phyloP scores from a whole-genome alignment of 2,329 filamentous ascomycete species.

The Trichoderma asperellum region DNA sequence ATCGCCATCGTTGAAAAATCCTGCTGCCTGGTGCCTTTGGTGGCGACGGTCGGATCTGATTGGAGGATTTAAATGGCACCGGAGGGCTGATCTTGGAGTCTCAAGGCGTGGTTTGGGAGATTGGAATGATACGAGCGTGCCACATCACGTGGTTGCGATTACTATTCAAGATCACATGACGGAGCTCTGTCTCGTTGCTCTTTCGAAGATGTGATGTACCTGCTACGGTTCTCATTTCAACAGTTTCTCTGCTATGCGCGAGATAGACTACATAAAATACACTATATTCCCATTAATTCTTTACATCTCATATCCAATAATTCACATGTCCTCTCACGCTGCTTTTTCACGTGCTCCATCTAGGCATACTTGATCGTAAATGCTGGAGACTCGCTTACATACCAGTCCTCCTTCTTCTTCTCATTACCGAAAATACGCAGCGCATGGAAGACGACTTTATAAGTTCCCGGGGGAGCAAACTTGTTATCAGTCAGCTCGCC shows the following conservation, averaged over 20 bases:
- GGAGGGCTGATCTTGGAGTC: slow-evolving; percentile 11
- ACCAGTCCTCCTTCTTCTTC: slow-evolving; percentile 51
- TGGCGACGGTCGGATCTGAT: slow-evolving; percentile 15
- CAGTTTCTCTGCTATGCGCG: too few species aligned
- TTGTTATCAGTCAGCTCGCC: slow-evolving; percentile 52
- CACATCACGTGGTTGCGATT: slow-evolving; percentile 1
- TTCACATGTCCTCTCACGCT: neutral
- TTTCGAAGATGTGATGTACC: too few species aligned
- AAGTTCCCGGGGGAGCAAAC: slow-evolving; percentile 54
- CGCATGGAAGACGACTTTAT: slow-evolving; percentile 54
- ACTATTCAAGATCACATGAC: neutral
- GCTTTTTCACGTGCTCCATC: neutral
- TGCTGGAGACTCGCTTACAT: slow-evolving; percentile 45
- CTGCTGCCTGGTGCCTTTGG: slow-evolving; percentile 29
- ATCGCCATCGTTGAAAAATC: slow-evolving; percentile 22
- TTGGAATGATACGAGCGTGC: neutral
- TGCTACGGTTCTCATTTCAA: neutral
- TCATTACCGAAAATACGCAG: slow-evolving; percentile 57
- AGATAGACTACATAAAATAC: neutral
- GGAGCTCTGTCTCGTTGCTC: too few species aligned
- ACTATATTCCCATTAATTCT: neutral
- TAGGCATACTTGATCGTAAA: slow-evolving; percentile 52
- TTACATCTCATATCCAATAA: neutral
- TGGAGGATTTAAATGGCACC: slow-evolving; percentile 22
- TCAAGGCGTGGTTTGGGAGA: neutral